Conservation (phyloP, 2,329 filamentous ascomycete genomes). For the Pseudogymnoascus pannorum region DNA sequence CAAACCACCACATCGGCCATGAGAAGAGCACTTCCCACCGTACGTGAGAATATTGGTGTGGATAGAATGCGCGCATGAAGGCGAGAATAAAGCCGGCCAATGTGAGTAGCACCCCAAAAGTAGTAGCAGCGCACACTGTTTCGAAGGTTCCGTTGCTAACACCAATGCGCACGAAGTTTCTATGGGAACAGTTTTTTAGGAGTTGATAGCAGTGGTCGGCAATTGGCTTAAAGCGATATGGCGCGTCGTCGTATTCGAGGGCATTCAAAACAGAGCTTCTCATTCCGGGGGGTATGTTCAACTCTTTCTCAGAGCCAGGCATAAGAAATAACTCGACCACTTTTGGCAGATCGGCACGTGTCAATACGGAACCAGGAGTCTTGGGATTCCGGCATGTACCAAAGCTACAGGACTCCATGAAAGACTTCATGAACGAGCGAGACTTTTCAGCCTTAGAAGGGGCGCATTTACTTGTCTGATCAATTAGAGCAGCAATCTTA, state of each 20-base stretch:
- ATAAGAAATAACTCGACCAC: constrained; percentile 36
- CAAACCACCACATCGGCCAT: constrained; percentile 41
- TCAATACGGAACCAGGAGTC: neutral
- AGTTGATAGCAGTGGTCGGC: constrained; percentile 41
- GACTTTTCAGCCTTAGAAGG: neutral
- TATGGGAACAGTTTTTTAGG: constrained; percentile 41
- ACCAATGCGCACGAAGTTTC: constrained; percentile 46
- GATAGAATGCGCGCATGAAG: constrained; percentile 33
- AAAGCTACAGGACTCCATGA: neutral
- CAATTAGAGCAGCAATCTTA: neutral
- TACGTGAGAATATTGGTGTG: constrained; percentile 23
- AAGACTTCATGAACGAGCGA: neutral
- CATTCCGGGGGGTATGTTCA: constrained; percentile 39
- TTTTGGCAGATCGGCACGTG: constrained; percentile 31
- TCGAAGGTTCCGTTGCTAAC: constrained; percentile 45
- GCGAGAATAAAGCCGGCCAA: constrained; percentile 34
- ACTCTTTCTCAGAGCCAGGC: constrained; percentile 37
- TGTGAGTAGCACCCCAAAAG: constrained; percentile 36
- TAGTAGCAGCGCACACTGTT: constrained; percentile 40
- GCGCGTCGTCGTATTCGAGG: constrained; percentile 32
- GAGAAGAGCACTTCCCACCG: constrained; percentile 37
- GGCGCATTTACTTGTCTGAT: neutral
- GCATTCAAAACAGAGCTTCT: constrained; percentile 33
- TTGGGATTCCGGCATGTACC: neutral
- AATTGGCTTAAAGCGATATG: constrained; percentile 33